These are phyloP conservation scores for Epichloe coenophiala DNA, from an alignment of 2,329 filamentous ascomycete species.

Conservation along the genomic window DNA sequence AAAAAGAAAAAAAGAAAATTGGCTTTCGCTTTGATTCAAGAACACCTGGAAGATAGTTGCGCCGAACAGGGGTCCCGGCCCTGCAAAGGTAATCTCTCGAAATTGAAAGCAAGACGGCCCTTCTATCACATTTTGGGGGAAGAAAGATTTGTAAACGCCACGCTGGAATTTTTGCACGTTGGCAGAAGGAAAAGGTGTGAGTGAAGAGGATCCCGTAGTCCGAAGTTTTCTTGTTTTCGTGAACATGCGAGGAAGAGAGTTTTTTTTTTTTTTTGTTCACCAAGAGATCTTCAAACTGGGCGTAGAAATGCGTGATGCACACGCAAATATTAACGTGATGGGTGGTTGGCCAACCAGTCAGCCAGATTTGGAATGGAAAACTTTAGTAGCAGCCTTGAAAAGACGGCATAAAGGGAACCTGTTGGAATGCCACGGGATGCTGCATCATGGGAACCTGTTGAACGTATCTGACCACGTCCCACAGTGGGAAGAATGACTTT, in stretches of 20 bases:
- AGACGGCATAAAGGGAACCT: constrained; percentile 36
- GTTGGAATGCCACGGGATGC: constrained; percentile 36
- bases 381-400: constrained; percentile 36
- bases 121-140: neutral
- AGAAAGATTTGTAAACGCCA: neutral
- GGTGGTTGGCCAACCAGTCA: too few relatives aligned
- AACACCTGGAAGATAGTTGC: too few relatives aligned
- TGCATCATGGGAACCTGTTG: constrained; percentile 35
- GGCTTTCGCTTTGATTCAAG: neutral
- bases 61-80: too few relatives aligned
- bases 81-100: too few relatives aligned
- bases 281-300: neutral
- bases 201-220: neutral
- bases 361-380: neutral
- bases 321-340: neutral
- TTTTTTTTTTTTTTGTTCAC: neutral
- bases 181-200: neutral
- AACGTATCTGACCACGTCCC: constrained; percentile 40
- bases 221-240: neutral
- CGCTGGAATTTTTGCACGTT: neutral
- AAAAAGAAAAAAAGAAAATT: neutral
- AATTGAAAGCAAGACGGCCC: neutral
- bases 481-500: constrained; percentile 36
- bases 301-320: neutral
- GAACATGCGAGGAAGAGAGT: accelerated